Percentiles rank a stretch among this genome's conserved stretches.
Evolutionary conservation across 2,329 filamentous ascomycete species (phyloP).

Genomic region (Cladosporium sp.): DNA sequence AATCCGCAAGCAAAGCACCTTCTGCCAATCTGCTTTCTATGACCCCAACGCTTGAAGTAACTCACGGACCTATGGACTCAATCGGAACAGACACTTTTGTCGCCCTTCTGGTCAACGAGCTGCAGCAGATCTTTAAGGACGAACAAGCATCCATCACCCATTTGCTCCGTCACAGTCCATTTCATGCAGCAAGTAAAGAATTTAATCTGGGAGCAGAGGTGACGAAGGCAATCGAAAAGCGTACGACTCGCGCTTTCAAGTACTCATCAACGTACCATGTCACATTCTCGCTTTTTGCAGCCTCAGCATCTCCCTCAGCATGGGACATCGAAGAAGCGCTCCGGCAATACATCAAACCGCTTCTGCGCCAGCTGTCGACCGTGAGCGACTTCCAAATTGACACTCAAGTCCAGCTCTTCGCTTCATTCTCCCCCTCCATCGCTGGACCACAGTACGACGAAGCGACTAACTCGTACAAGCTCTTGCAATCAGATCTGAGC

Average conservation of each 20-base stretch:
- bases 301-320: slow-evolving; percentile 67
- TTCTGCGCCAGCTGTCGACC: slow-evolving; percentile 69
- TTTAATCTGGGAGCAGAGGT: slow-evolving; percentile 23
- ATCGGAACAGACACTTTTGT: slow-evolving; percentile 58
- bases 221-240: slow-evolving; percentile 49
- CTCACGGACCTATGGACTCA: not conserved
- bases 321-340: slow-evolving; percentile 89
- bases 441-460: slow-evolving; percentile 51
- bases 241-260: slow-evolving; percentile 78
- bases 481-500: slow-evolving; percentile 80
- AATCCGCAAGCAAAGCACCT: not conserved
- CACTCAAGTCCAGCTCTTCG: slow-evolving; percentile 92
- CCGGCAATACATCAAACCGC: slow-evolving; percentile 70
- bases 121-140: slow-evolving; percentile 74
- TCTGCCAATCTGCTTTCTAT: not conserved
- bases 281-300: slow-evolving; percentile 90
- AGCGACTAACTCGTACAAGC: slow-evolving; percentile 52
- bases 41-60: slow-evolving; percentile 3
- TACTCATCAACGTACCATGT: slow-evolving; percentile 92
- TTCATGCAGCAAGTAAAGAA: slow-evolving; percentile 17
- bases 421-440: slow-evolving; percentile 59
- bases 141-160: slow-evolving; percentile 71
- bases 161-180: slow-evolving; percentile 25
- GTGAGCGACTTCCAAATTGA: slow-evolving; percentile 96
- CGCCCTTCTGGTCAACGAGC: slow-evolving; percentile 68